Conservation (phyloP, 148 eudicot genomes). For the Silene conica region DNA sequence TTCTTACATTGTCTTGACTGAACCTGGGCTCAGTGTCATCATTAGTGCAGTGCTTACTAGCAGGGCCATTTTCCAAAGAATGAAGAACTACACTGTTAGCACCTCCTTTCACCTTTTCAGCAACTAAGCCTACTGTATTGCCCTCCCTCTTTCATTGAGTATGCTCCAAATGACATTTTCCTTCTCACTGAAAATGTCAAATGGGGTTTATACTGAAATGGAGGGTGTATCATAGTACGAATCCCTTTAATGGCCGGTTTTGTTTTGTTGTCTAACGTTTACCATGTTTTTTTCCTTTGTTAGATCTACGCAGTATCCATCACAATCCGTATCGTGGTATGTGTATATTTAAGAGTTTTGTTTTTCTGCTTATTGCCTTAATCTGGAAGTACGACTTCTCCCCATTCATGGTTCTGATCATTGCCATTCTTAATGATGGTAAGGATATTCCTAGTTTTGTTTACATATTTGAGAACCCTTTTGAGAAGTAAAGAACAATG, state of each 20-base stretch:
- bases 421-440: conserved; percentile 97
- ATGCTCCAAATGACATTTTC: background rate
- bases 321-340: conserved; percentile 98
- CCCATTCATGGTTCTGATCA: conserved; percentile 98
- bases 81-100: conserved; percentile 92
- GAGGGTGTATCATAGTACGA: background rate
- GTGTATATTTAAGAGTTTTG: conserved; percentile 37
- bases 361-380: conserved; percentile 89
- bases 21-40: conserved; percentile 95
- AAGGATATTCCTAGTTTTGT: conserved; percentile 15
- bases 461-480: background rate
- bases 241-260: background rate
- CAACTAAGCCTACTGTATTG: no score
- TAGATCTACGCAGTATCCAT: conserved; percentile 99
- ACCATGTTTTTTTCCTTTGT: background rate
- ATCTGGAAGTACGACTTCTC: conserved; percentile 96
- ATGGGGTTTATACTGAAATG: background rate
- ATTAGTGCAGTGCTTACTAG: conserved; percentile 96
- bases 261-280: conserved; percentile 4
- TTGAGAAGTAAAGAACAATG: background rate
- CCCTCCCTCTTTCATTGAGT: background rate
- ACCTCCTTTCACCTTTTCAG: conserved; percentile 11
- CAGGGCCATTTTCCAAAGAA: conserved; percentile 96
- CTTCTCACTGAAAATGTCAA: background rate
- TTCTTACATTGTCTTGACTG: conserved; percentile 91